phyloP scores from a whole-genome alignment of 257 asterid genomes.

The Lithospermum erythrorhizon region DNA sequence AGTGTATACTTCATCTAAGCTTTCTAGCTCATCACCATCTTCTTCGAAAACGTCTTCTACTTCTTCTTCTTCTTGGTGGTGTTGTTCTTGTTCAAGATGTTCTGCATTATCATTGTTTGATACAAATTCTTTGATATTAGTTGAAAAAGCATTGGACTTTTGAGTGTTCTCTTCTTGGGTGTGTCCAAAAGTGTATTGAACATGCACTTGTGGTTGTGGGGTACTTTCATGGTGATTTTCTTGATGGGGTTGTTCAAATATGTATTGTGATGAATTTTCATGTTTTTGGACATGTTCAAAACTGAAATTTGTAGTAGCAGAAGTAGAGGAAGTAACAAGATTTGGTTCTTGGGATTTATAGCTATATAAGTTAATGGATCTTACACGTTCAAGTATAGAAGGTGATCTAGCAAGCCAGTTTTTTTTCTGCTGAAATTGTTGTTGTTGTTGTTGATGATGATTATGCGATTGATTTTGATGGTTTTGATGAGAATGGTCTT shows the following conservation, averaged over 20 bases:
- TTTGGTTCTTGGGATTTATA: conserved; percentile 33
- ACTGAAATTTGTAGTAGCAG: neutral
- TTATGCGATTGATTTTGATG: neutral
- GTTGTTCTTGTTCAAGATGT: conserved; percentile 7
- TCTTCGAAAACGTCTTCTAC: conserved; percentile 8
- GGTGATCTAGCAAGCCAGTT: conserved; percentile 32
- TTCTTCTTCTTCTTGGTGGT: neutral
- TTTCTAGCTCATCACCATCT: conserved; percentile 17
- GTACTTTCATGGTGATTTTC: conserved; percentile 10
- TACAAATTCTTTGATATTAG: neutral
- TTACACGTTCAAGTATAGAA: conserved; percentile 62
- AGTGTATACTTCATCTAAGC: conserved; percentile 55
- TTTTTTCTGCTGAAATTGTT: neutral
- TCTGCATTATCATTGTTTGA: neutral
- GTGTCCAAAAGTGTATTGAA: neutral
- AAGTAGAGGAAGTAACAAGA: neutral
- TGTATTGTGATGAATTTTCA: conserved; percentile 29
- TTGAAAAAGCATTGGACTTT: neutral
- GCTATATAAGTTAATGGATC: conserved; percentile 36
- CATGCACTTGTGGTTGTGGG: neutral
- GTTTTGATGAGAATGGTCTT: conserved; percentile 4
- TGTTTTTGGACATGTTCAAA: neutral
- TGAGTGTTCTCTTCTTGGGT: neutral
- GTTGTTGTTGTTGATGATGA: neutral
- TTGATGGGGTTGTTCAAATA: conserved; percentile 23